phyloP scores from a whole-genome alignment of 2,329 filamentous ascomycete genomes.

The Trichoderma gracile region DNA sequence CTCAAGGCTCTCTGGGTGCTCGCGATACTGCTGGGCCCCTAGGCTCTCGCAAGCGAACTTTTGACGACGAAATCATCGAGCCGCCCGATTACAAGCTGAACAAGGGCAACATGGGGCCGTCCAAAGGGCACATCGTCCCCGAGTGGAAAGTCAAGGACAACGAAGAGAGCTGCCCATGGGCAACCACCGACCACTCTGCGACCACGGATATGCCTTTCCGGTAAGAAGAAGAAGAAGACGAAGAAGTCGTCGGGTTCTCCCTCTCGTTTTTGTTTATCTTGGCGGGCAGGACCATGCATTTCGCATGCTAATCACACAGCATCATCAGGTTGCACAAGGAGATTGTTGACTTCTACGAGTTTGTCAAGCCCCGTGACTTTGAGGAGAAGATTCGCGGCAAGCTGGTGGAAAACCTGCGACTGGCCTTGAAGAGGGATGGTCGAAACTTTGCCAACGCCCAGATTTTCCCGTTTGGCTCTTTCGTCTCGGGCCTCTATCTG shows the following conservation, averaged over 20 bases:
- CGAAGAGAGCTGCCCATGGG: slow-evolving; percentile 64
- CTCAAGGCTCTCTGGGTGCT: neutral
- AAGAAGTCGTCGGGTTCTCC: neutral
- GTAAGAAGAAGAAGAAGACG: too few relatives aligned
- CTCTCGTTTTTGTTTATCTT: neutral
- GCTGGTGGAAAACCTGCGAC: slow-evolving; percentile 68
- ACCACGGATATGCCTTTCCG: slow-evolving; percentile 57
- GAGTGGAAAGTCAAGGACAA: slow-evolving; percentile 50
- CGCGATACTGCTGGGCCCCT: slow-evolving; percentile 47
- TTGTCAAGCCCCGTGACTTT: slow-evolving; percentile 72
- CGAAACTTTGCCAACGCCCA: slow-evolving; percentile 60
- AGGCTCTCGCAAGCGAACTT: slow-evolving; percentile 72
- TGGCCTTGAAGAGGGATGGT: slow-evolving; percentile 53
- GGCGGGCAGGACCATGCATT: neutral
- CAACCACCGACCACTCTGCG: slow-evolving; percentile 53
- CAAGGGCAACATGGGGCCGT: slow-evolving; percentile 50
- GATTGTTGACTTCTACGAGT: slow-evolving; percentile 84
- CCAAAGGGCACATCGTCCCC: slow-evolving; percentile 51
- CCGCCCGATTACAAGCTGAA: slow-evolving; percentile 55
- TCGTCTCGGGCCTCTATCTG: slow-evolving; percentile 74
- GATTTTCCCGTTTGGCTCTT: slow-evolving; percentile 85
- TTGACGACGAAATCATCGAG: slow-evolving; percentile 68
- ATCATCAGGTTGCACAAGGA: slow-evolving; percentile 80
- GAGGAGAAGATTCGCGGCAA: slow-evolving; percentile 74
- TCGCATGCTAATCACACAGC: neutral